phyloP scores from a whole-genome alignment of 208 protist species.

The Trypanosoma scelopori region DNA sequence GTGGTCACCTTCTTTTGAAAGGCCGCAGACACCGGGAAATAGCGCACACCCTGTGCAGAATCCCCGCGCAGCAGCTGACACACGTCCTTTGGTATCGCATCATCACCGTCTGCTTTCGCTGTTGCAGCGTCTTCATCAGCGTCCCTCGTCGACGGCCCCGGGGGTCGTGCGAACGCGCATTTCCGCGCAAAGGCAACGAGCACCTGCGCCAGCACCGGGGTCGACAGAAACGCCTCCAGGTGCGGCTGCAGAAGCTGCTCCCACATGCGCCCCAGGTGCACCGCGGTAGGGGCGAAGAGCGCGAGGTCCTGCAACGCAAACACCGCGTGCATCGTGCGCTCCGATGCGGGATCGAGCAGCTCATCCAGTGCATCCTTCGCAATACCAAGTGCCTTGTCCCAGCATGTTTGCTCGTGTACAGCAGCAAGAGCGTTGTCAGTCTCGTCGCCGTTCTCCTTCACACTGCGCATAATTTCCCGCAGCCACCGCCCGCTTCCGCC shows the following conservation, averaged over 20 bases:
- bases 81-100: constrained; percentile 52
- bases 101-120: constrained; percentile 22
- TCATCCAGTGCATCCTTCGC: constrained; percentile 45
- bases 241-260: constrained; percentile 40
- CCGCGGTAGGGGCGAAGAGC: constrained; percentile 68
- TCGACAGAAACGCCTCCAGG: constrained; percentile 45
- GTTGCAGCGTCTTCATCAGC: not conserved
- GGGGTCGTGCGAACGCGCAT: constrained; percentile 55
- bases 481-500: constrained; percentile 1
- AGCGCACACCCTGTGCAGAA: constrained; percentile 47
- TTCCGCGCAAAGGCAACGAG: constrained; percentile 67
- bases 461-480: constrained; percentile 8
- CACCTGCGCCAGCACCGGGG: constrained; percentile 39
- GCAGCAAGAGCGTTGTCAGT: not conserved
- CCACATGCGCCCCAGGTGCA: constrained; percentile 75
- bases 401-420: constrained; percentile 40
- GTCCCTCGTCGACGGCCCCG: not conserved
- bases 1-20: constrained; percentile 50
- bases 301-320: constrained; percentile 83
- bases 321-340: constrained; percentile 36
- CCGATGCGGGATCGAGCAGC: constrained; percentile 50
- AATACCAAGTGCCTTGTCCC: constrained; percentile 57
- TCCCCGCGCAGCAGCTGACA: constrained; percentile 45
- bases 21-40: constrained; percentile 46
- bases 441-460: constrained; percentile 1